Percentiles rank a stretch among this genome's conserved stretches.
phyloP scores from a whole-genome alignment of 306 rosid species.

The Sechiopsis laciniata region DNA sequence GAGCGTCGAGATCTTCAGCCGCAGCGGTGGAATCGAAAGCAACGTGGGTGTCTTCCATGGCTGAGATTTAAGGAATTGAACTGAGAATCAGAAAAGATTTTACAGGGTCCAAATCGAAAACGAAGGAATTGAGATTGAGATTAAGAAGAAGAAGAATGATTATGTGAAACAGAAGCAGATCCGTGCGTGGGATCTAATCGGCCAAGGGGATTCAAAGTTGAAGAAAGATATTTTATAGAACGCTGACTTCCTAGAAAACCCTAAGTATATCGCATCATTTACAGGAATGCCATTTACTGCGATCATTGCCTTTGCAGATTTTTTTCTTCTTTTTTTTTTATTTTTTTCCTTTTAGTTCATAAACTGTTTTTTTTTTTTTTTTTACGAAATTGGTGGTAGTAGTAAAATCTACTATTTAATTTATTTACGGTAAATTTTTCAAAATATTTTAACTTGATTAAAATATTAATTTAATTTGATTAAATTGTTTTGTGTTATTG shows the following conservation, averaged over 20 bases:
- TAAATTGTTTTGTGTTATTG: too few relatives aligned
- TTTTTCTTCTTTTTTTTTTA: too few relatives aligned
- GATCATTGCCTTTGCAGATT: too few relatives aligned
- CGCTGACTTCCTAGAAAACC: constrained; percentile 12
- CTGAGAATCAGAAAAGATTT: neutral
- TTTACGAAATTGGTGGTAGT: too few relatives aligned
- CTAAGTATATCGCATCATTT: neutral
- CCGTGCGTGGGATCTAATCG: constrained; percentile 10
- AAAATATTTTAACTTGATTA: too few relatives aligned
- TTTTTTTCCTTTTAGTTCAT: too few relatives aligned
- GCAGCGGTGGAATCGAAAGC: constrained; percentile 33
- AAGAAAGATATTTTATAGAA: neutral
- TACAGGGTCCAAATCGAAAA: neutral
- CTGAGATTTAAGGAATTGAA: neutral
- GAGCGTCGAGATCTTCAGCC: constrained; percentile 27
- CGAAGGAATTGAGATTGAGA: neutral
- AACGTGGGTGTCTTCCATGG: constrained; percentile 51
- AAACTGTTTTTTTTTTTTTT: too few relatives aligned
- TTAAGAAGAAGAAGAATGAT: neutral
- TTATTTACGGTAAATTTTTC: too few relatives aligned
- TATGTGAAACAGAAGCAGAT: neutral
- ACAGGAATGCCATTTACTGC: neutral
- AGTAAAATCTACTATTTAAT: too few relatives aligned
- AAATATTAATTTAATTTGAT: too few relatives aligned
- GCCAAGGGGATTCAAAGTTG: constrained; percentile 1